A percentile compares a stretch with the other conserved stretches of the same genome.
Conservation (phyloP, 768 basidiomycete genomes). For the Lactarius pseudohatsudake region DNA sequence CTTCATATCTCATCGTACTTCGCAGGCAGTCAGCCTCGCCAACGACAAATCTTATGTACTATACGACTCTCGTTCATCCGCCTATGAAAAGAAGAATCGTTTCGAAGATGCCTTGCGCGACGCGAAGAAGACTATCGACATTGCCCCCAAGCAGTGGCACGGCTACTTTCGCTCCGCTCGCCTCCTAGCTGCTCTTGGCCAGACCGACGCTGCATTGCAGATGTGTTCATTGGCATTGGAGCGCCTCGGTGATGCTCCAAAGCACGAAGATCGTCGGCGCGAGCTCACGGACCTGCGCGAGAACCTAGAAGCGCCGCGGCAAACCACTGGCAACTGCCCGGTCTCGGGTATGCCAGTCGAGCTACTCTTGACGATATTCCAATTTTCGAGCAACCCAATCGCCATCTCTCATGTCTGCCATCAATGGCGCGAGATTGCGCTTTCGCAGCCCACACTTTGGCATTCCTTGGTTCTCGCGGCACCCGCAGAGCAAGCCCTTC, state of each 20-base stretch:
- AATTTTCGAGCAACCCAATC: constrained; percentile 44
- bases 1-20: not conserved
- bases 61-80: constrained; percentile 75
- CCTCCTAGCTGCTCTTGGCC: constrained; percentile 55
- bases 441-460: constrained; percentile 60
- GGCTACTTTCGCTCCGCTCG: constrained; percentile 76
- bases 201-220: constrained; percentile 49
- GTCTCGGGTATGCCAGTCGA: constrained; percentile 60
- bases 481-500: constrained; percentile 43
- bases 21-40: constrained; percentile 19
- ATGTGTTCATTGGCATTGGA: constrained; percentile 63
- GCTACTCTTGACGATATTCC: constrained; percentile 57
- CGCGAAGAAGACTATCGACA: constrained; percentile 63
- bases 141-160: constrained; percentile 70
- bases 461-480: constrained; percentile 48
- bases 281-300: constrained; percentile 22
- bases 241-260: constrained; percentile 44
- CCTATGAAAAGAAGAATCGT: constrained; percentile 60
- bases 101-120: constrained; percentile 68
- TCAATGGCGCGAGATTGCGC: constrained; percentile 59
- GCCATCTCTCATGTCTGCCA: constrained; percentile 56
- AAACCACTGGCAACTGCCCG: not conserved
- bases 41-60: constrained; percentile 37
- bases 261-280: constrained; percentile 44
- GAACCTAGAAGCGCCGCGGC: constrained; percentile 3